A percentile compares a stretch with the other conserved stretches of the same genome.
Evolutionary conservation across 306 rosid genomes (phyloP).

Genomic region (Arachis stenosperma): DNA sequence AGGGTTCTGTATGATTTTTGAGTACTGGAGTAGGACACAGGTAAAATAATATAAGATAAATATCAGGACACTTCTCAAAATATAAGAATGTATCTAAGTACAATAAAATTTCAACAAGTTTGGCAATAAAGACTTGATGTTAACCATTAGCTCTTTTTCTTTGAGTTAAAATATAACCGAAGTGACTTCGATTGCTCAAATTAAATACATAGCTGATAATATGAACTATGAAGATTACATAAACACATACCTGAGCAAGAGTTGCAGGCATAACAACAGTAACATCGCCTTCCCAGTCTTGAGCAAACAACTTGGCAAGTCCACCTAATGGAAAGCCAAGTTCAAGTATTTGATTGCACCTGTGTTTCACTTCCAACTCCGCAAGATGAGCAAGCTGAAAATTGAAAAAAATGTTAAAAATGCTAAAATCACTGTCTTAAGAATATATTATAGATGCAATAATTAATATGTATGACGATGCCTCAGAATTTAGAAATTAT

Average conservation of each 20-base stretch:
- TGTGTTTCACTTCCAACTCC: constrained; percentile 97
- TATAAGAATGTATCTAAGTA: constrained; percentile 9
- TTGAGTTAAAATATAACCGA: not conserved
- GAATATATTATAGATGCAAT: constrained; percentile 13
- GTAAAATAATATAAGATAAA: constrained; percentile 11
- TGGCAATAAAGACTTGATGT: constrained; percentile 22
- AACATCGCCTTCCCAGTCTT: constrained; percentile 99
- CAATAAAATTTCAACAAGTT: not conserved
- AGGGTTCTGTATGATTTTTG: constrained; percentile 89
- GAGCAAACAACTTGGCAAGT: constrained; percentile 89
- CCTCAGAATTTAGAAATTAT: not conserved
- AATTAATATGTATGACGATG: constrained; percentile 1
- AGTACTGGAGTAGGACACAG: constrained; percentile 57
- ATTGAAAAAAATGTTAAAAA: constrained; percentile 25
- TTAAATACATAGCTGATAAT: not conserved
- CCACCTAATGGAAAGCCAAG: constrained; percentile 96
- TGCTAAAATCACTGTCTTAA: constrained; percentile 10
- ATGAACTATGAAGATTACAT: not conserved
- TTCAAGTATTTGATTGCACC: constrained; percentile 85
- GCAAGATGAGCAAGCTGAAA: constrained; percentile 92
- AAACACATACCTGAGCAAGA: constrained; percentile 78
- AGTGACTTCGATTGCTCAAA: not conserved
- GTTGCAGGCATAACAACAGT: constrained; percentile 99
- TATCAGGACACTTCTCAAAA: not conserved
- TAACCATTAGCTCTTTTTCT: constrained; percentile 19